Conservation (phyloP, 2,329 filamentous ascomycete species). For the Clonostachys sp. region DNA sequence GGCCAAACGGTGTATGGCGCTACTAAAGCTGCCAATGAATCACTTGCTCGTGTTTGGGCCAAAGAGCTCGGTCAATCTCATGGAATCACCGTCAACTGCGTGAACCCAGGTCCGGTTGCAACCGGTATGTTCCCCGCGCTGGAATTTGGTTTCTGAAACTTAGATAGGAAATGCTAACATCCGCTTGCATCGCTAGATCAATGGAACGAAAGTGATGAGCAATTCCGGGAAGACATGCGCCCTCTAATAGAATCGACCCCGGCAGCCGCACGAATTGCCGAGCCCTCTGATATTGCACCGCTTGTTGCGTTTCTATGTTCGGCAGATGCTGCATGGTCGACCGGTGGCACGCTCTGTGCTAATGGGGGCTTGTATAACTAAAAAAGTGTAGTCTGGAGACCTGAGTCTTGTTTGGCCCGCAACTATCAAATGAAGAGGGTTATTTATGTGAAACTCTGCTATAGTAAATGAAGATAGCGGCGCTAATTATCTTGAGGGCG, state of each 20-base stretch:
- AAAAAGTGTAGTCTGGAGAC: not conserved
- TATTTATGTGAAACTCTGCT: no score
- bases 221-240: conserved; percentile 22
- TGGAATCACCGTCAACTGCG: conserved; percentile 19
- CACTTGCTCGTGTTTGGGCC: conserved; percentile 18
- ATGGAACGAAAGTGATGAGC: conserved; percentile 15
- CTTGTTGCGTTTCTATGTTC: conserved; percentile 21
- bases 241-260: conserved; percentile 21
- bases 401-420: no score
- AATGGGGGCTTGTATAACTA: conserved; percentile 17
- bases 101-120: conserved; percentile 23
- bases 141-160: not conserved
- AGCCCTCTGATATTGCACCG: conserved; percentile 21
- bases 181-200: conserved; percentile 7
- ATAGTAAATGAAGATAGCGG: no score
- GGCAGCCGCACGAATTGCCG: conserved; percentile 17
- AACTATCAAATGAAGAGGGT: no score
- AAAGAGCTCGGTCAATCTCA: conserved; percentile 25
- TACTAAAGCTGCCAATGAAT: conserved; percentile 25
- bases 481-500: no score
- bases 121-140: conserved; percentile 25
- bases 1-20: conserved; percentile 21
- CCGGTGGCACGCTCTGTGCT: conserved; percentile 17
- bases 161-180: not conserved
- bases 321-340: conserved; percentile 19